phyloP scores from a whole-genome alignment of 2,329 filamentous ascomycete genomes.

The Phyllosticta paracitricarpa region DNA sequence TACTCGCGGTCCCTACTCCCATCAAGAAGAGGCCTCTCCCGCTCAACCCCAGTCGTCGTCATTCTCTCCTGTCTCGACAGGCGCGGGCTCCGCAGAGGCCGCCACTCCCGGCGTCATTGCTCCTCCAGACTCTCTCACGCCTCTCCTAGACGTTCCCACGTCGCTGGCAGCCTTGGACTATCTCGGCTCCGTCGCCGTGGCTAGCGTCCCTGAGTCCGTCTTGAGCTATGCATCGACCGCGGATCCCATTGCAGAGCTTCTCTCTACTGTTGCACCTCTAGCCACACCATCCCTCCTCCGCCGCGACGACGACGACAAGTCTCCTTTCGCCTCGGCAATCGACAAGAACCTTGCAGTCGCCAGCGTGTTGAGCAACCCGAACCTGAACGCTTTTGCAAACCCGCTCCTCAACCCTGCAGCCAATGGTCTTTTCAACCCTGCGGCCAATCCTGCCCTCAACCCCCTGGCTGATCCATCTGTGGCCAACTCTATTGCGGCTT shows the following conservation, averaged over 20 bases:
- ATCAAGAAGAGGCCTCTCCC: background rate
- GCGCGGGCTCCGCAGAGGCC: background rate
- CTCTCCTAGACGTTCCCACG: background rate
- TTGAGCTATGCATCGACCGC: background rate
- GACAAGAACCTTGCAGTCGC: background rate
- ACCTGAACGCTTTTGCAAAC: background rate
- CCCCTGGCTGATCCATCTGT: background rate
- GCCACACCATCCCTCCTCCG: background rate
- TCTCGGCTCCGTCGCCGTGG: background rate
- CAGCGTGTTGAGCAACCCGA: background rate
- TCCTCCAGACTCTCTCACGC: background rate
- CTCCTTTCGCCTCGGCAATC: background rate
- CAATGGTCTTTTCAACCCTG: background rate
- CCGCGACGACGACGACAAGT: background rate
- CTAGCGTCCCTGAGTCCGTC: background rate
- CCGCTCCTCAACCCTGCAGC: background rate
- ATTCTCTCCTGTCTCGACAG: background rate
- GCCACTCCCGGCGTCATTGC: background rate
- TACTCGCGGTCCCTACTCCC: background rate
- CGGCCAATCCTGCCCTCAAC: background rate
- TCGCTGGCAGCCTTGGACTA: constrained; percentile 1
- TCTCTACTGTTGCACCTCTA: background rate
- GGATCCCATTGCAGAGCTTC: background rate
- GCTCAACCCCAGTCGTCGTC: background rate
- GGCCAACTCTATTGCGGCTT: background rate